A percentile compares a stretch with the other conserved stretches of the same genome.
Evolutionary conservation across 192 early-diverging fungal genomes (phyloP).

Genomic region (Gryganskiella cystojenkinii): DNA sequence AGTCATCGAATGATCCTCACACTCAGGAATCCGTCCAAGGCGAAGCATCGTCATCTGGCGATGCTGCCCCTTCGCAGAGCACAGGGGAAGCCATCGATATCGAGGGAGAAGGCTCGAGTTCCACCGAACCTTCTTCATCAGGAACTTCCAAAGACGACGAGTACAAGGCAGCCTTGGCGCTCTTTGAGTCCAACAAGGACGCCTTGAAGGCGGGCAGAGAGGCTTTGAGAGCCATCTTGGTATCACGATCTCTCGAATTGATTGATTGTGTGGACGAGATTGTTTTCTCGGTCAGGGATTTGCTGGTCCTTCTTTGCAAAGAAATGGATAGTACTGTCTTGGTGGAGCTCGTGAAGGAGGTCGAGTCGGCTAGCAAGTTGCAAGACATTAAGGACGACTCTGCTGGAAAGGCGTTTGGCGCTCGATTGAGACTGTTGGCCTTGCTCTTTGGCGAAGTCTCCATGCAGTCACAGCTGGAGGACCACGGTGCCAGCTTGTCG

Average conservation of each 20-base stretch:
- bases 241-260: constrained; percentile 50
- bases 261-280: constrained; percentile 67
- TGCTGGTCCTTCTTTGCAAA: constrained; percentile 68
- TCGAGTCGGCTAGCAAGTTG: constrained; percentile 13
- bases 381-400: neutral
- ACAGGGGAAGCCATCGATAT: constrained; percentile 24
- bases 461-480: constrained; percentile 59
- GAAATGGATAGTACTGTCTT: constrained; percentile 46
- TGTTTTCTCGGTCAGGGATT: constrained; percentile 74
- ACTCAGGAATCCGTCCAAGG: constrained; percentile 47
- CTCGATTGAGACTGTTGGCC: constrained; percentile 69
- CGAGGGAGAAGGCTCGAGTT: constrained; percentile 13
- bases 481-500: constrained; percentile 27
- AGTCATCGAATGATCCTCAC: constrained; percentile 43
- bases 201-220: constrained; percentile 54
- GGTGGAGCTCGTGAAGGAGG: constrained; percentile 41
- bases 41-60: constrained; percentile 13
- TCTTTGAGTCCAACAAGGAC: constrained; percentile 43
- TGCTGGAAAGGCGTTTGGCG: constrained; percentile 49
- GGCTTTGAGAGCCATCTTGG: constrained; percentile 52
- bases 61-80: neutral
- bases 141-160: constrained; percentile 59
- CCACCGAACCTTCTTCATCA: constrained; percentile 21
- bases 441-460: constrained; percentile 66
- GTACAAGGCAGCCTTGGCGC: constrained; percentile 53